Conservation (phyloP, 805 yeast genomes). For the Candida hungchunana region DNA sequence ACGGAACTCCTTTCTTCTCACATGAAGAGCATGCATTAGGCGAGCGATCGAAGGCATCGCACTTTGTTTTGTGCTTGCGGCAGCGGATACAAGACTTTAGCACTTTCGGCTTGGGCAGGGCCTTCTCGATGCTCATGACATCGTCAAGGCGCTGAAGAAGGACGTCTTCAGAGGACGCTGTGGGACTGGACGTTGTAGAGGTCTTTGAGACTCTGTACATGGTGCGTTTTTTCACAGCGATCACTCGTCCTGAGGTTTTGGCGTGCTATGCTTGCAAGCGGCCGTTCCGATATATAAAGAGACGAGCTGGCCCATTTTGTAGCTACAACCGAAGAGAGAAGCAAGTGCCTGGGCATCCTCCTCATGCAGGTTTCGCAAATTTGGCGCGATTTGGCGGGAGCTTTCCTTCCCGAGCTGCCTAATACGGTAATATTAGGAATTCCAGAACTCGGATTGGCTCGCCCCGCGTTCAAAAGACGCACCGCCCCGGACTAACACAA, state of each 20-base stretch:
- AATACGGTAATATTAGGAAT: conserved; percentile 6
- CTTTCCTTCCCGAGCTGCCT: not conserved
- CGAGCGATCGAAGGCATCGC: conserved; percentile 48
- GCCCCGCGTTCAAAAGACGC: conserved; percentile 5
- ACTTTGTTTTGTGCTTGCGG: conserved; percentile 61
- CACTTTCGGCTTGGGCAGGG: conserved; percentile 34
- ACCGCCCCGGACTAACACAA: too few species aligned
- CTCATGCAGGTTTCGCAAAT: not conserved
- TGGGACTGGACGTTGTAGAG: not conserved
- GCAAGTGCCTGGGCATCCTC: not conserved
- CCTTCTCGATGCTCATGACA: conserved; percentile 8
- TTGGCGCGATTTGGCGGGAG: not conserved
- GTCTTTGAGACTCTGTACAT: conserved; percentile 6
- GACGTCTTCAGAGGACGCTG: conserved; percentile 2
- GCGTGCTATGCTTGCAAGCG: conserved; percentile 1
- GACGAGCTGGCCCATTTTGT: not conserved
- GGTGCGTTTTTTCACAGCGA: not conserved
- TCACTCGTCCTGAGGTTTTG: not conserved
- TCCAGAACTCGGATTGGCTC: conserved; percentile 9
- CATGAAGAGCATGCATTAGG: conserved; percentile 61
- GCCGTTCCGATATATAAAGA: conserved; percentile 3
- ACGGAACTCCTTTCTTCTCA: conserved; percentile 43
- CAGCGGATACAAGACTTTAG: conserved; percentile 61
- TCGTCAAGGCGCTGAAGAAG: conserved; percentile 9
- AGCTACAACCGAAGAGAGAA: too few species aligned